Evolutionary conservation across 2,329 filamentous ascomycete genomes (phyloP).

Genomic region (Verticillium isaacii): DNA sequence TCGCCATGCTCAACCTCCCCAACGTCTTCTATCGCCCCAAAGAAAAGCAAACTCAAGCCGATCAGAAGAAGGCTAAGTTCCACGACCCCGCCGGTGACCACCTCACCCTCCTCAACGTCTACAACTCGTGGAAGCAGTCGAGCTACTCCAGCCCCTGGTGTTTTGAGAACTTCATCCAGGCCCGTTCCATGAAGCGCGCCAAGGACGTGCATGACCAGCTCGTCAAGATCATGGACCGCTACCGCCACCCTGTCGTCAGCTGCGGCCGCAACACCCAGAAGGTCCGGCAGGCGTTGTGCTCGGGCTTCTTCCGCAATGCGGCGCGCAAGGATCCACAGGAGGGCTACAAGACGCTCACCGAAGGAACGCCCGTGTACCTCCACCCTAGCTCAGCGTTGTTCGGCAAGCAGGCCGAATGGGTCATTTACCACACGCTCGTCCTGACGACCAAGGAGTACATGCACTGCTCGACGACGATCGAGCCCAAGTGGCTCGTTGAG

Average conservation of each 20-base stretch:
- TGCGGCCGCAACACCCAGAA: slow-evolving; percentile 85
- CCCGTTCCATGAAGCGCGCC: slow-evolving; percentile 79
- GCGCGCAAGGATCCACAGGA: slow-evolving; percentile 94
- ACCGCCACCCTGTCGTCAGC: slow-evolving; percentile 75
- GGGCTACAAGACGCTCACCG: slow-evolving; percentile 95
- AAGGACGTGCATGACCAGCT: slow-evolving; percentile 92
- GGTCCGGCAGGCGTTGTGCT: slow-evolving; percentile 83
- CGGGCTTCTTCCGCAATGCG: slow-evolving; percentile 92
- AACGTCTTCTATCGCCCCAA: slow-evolving; percentile 93
- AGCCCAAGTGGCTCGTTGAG: slow-evolving; percentile 91
- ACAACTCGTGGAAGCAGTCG: slow-evolving; percentile 90
- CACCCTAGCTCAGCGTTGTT: slow-evolving; percentile 90
- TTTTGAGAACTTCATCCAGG: slow-evolving; percentile 96
- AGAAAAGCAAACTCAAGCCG: slow-evolving; percentile 93
- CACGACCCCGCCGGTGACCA: slow-evolving; percentile 94
- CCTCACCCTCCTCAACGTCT: slow-evolving; percentile 90
- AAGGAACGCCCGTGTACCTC: slow-evolving; percentile 91
- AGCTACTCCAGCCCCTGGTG: slow-evolving; percentile 87
- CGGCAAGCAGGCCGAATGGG: slow-evolving; percentile 93
- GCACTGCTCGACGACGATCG: slow-evolving; percentile 88
- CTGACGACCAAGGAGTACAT: slow-evolving; percentile 98
- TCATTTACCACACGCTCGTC: slow-evolving; percentile 87
- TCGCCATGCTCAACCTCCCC: slow-evolving; percentile 86
- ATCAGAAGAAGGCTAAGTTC: slow-evolving; percentile 97
- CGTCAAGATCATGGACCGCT: slow-evolving; percentile 88